Percentiles rank a stretch among this genome's conserved stretches.
Evolutionary conservation across 345 rosid genomes (phyloP).

Genomic region (Eucalyptus shirleyi): DNA sequence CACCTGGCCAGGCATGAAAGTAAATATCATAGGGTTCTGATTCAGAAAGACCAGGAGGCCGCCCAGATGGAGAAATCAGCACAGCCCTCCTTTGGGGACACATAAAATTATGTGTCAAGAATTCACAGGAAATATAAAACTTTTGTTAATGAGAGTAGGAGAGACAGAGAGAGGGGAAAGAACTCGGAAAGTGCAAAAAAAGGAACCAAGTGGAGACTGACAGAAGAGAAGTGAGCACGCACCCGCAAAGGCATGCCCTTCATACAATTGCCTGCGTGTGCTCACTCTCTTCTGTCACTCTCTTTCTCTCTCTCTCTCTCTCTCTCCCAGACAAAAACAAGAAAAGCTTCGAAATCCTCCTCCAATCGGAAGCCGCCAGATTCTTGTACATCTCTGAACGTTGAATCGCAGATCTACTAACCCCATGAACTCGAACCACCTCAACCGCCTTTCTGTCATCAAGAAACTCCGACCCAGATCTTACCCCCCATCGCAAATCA

Average conservation of each 20-base stretch:
- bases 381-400: neutral
- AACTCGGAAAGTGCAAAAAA: neutral
- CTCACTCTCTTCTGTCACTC: constrained; percentile 80
- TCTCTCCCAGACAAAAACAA: neutral
- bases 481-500: neutral
- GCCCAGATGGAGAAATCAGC: neutral
- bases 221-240: constrained; percentile 45
- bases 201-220: neutral
- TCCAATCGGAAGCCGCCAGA: neutral
- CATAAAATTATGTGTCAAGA: neutral
- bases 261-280: constrained; percentile 54
- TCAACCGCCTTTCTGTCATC: neutral
- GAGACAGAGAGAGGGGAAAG: neutral
- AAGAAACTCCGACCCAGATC: neutral
- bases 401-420: neutral
- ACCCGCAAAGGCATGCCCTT: constrained; percentile 24
- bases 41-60: neutral
- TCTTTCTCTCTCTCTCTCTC: neutral
- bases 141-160: neutral
- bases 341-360: neutral
- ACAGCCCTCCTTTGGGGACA: neutral
- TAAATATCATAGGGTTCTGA: neutral
- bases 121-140: neutral
- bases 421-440: neutral
- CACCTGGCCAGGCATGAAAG: neutral